Percentiles rank a stretch among this genome's conserved stretches.
phyloP scores from a whole-genome alignment of 1,139 yeast genomes.

The Candida pseudoviswanathii region DNA sequence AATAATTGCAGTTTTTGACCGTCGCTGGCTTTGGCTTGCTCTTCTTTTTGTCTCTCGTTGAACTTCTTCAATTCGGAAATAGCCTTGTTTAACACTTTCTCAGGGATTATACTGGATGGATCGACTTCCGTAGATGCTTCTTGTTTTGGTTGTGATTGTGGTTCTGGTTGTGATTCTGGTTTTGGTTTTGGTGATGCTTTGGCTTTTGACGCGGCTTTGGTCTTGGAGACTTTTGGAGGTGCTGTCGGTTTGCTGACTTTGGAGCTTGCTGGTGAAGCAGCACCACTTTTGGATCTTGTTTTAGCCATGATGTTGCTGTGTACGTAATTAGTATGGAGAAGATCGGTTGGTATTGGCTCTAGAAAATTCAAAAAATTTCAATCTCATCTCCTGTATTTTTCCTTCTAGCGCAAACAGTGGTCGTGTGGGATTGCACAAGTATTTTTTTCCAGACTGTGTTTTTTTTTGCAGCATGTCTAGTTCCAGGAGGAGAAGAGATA shows the following conservation, averaged over 20 bases:
- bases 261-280: slow-evolving; percentile 21
- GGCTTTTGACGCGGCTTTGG: slow-evolving; percentile 7
- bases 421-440: too few relatives aligned
- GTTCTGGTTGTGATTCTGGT: slow-evolving; percentile 4
- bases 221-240: slow-evolving; percentile 10
- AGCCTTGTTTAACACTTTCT: slow-evolving; percentile 43
- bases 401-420: neutral
- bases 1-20: slow-evolving; percentile 32
- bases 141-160: neutral
- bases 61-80: slow-evolving; percentile 54
- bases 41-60: slow-evolving; percentile 25
- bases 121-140: too few relatives aligned
- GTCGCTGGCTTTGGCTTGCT: slow-evolving; percentile 22
- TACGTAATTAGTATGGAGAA: neutral
- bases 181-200: slow-evolving; percentile 7
- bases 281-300: slow-evolving; percentile 32
- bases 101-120: slow-evolving; percentile 21
- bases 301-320: slow-evolving; percentile 26
- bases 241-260: too few relatives aligned
- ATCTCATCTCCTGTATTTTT: neutral
- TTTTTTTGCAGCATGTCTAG: too few relatives aligned
- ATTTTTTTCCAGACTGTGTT: neutral
- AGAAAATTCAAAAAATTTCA: slow-evolving; percentile 6
- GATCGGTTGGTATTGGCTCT: neutral
- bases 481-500: too few relatives aligned